Evolutionary conservation across 495 filamentous ascomycete genomes (phyloP), one percentile per base, ranked within the genome.

Genomic region (Thermochaetoides thermophila): DNA sequence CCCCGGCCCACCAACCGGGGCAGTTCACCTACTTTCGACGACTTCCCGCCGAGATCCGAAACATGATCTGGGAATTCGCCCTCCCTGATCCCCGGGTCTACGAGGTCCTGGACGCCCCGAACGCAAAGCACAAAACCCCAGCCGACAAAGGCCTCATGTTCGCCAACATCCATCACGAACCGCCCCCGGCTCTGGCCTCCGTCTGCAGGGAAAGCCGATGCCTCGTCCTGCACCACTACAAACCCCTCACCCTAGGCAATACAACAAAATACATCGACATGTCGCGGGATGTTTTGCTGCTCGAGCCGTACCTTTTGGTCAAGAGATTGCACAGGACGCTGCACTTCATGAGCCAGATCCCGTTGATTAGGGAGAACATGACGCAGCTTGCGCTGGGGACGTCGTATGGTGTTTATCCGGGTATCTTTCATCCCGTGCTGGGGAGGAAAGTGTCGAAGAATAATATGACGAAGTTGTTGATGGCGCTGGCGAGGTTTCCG

Each of bases 261-360:
- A 61, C 59, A 20, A 62, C 61, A 35, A 66, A 66, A 36, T 62
- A 52, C 31, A 48, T 66, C 33, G 58, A 66, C 38, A 50, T 61
- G 12, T 51, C 54, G 17, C 57, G 60, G 32, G 61, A 66, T 34
- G 59, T 66, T 20, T 41, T 66, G 27, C 50, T 66, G n/a, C 59
- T 66, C 20, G 61, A 66, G 41, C 61, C 61, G 3, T 64, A 66
- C 37, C 46, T 66, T 7, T 57, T 64, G 27, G 56, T 66, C 42
- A 61, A 63, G 48, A 50, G 59, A 30, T 50, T 66, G 15, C 53
- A 64, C 39, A 59, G 61, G 32, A 55, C 57, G 15, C 48, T 66
- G 30, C 59, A 60, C 34, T 62, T 64, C 13, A 52, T 66, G 42
- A 60, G 59, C 43, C 61, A 64, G 46, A 59, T 66, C 15, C 52